Evolutionary conservation across 495 filamentous ascomycete species (phyloP), one percentile per base, ranked within the genome.

Genomic region (Echria macrotheca): DNA sequence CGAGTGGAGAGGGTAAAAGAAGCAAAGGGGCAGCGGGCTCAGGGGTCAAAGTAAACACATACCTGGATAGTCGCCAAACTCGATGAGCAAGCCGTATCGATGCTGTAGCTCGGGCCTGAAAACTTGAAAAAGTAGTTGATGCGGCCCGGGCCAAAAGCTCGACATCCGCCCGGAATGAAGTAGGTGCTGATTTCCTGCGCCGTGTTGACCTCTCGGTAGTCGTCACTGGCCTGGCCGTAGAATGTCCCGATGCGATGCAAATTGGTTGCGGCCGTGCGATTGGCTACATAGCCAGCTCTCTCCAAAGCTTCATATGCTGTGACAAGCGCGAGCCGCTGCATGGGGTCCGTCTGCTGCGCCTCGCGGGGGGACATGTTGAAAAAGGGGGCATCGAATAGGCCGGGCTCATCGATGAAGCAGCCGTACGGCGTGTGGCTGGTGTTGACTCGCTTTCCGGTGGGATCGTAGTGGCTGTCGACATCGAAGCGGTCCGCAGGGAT

Each of bases 311-410:
- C 87, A 50, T 90, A 91, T 0, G 86, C 84, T 18, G 85, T 90
- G 25, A 83, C 71, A 5, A 95, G 68, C 3, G 83, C 84, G 33
- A 91, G 65, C 25, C 88, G 75, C 58, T 89, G 87, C 60, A 83
- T 81, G 2, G 88, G 88, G 63, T 94, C 88, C 1, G 82, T 85
- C 49, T 90, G 85, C 28, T 75, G 70, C 4, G 87, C 87, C 67
- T 93, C 87, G 44, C 86, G 81, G 0, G 87, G 86, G 19, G 87
- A 91, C 75, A 93, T 89, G 64, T 87, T 87, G 80, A 90, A 90
- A 67, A 89, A 89, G 2, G 76, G 70, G 28, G 83, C 74, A 46
- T 93, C 87, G 58, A 94, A 93, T 2, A 81, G 62, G n/a, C 81
- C 83, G 0, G 86, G 83, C 48, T 88, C 73, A 22, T 87, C 75